A percentile compares a stretch with the other conserved stretches of the same genome.
Conservation (phyloP, 2,329 filamentous ascomycete species). For the Fusarium sp. region DNA sequence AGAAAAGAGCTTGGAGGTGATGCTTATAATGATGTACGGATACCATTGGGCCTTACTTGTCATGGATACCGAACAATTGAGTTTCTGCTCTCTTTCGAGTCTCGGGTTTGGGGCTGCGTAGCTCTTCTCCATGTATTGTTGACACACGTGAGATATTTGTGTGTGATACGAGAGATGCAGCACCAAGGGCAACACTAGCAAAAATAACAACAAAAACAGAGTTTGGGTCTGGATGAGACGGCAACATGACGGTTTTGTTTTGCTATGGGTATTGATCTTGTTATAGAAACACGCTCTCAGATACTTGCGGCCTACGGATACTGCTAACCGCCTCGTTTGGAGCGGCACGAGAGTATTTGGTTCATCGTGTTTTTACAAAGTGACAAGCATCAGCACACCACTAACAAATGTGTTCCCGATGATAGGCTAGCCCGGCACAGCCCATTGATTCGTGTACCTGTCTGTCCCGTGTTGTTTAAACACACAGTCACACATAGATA, state of each 20-base stretch:
- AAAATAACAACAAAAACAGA: background rate
- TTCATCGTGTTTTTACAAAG: background rate
- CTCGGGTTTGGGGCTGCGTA: conserved; percentile 33
- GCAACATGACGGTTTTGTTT: background rate
- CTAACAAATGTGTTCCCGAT: background rate
- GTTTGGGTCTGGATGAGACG: conserved; percentile 4
- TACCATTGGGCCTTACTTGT: conserved; percentile 19
- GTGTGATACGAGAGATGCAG: conserved; percentile 21
- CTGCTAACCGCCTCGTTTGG: conserved; percentile 9
- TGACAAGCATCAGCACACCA: conserved; percentile 10
- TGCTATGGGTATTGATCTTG: conserved; percentile 5
- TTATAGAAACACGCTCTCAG: conserved; percentile 2
- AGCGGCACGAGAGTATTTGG: background rate
- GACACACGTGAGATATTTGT: conserved; percentile 12
- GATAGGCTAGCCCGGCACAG: background rate
- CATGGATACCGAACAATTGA: conserved; percentile 4
- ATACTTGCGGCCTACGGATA: background rate
- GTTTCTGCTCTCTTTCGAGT: background rate
- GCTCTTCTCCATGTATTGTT: conserved; percentile 27
- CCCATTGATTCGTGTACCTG: conserved; percentile 6
- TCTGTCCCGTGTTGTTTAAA: background rate
- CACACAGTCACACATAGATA: background rate
- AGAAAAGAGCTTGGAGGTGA: conserved; percentile 1
- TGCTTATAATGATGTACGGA: conserved; percentile 11
- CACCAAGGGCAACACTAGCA: conserved; percentile 20